These are phyloP conservation scores for Parascedosporium putredinis DNA, from an alignment of 2,329 filamentous ascomycete species.

Conservation along the genomic window DNA sequence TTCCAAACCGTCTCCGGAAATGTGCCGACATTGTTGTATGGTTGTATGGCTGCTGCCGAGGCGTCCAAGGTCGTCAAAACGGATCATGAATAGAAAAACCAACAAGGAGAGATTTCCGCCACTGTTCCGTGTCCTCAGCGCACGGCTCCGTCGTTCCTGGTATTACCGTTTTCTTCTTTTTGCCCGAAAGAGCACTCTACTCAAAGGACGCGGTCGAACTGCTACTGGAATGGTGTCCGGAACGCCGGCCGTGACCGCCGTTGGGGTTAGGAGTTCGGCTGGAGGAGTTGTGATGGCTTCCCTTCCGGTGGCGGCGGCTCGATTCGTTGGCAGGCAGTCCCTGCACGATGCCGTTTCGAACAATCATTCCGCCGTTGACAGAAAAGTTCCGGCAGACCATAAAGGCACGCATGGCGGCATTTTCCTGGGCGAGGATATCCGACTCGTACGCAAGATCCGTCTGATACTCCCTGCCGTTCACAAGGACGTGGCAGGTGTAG, in stretches of 20 bases:
- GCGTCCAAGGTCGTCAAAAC: slow-evolving; percentile 1
- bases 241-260: slow-evolving; percentile 31
- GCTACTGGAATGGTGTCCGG: slow-evolving; percentile 51
- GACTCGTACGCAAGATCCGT: slow-evolving; percentile 79
- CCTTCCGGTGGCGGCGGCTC: slow-evolving; percentile 37
- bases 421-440: slow-evolving; percentile 76
- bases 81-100: slow-evolving; percentile 7
- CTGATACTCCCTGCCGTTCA: slow-evolving; percentile 94
- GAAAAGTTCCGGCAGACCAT: slow-evolving; percentile 98
- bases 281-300: slow-evolving; percentile 39
- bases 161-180: background rate
- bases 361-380: slow-evolving; percentile 86
- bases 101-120: slow-evolving; percentile 1
- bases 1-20: slow-evolving; percentile 3
- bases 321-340: slow-evolving; percentile 49
- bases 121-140: background rate
- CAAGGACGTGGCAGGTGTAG: slow-evolving; percentile 81
- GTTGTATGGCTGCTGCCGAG: background rate
- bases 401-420: slow-evolving; percentile 90
- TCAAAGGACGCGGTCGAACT: slow-evolving; percentile 52
- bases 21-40: background rate
- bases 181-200: slow-evolving; percentile 20
- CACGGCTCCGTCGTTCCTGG: slow-evolving; percentile 2
- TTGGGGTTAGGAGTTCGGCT: slow-evolving; percentile 31
- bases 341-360: slow-evolving; percentile 58